Evolutionary conservation across 148 eudicot species (phyloP).

Genomic region (Silene conica): DNA sequence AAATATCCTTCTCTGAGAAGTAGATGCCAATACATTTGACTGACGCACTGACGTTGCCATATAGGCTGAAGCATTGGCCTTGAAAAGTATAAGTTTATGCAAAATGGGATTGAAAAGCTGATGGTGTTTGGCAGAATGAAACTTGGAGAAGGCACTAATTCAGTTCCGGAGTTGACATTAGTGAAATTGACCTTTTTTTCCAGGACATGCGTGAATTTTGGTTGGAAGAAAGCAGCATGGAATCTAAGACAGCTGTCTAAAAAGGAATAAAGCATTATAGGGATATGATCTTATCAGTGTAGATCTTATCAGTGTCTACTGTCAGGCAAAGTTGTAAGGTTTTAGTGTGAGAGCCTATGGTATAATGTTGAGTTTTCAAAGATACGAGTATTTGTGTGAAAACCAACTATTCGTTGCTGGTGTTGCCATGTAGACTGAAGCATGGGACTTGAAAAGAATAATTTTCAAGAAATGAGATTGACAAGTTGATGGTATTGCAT

Average conservation of each 20-base stretch:
- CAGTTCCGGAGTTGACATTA: background rate
- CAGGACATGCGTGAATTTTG: background rate
- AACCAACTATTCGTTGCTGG: background rate
- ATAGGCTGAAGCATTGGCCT: background rate
- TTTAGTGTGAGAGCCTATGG: background rate
- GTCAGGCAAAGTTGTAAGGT: background rate
- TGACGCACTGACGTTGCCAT: background rate
- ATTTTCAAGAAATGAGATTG: background rate
- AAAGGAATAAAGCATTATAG: background rate
- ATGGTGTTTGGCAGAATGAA: background rate
- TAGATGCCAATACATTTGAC: background rate
- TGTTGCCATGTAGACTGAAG: background rate
- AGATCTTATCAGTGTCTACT: too few species aligned
- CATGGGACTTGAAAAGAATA: background rate
- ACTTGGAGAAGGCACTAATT: background rate
- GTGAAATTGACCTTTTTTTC: background rate
- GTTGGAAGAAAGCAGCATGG: background rate
- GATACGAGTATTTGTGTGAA: background rate
- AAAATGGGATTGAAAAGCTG: background rate
- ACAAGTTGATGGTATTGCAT: background rate
- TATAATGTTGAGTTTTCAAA: background rate
- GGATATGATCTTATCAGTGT: background rate
- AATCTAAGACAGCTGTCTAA: background rate
- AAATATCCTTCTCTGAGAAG: background rate
- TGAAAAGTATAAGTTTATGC: background rate